Evolutionary conservation across 164 flowering plant genomes (phyloP), one percentile per base, ranked within the genome.

Genomic region (Sedum album): DNA sequence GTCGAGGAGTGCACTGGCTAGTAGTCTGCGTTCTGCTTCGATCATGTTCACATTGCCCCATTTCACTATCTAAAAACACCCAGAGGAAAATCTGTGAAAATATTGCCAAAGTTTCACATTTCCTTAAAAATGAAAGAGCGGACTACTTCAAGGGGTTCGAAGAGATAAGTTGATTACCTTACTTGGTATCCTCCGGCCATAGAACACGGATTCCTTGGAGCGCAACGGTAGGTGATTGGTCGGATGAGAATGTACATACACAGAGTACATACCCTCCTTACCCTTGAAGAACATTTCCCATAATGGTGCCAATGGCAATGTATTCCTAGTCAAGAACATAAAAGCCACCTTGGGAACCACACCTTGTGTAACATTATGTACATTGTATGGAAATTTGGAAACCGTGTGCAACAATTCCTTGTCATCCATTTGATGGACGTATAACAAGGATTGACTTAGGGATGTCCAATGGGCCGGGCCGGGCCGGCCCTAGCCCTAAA

Each of bases 1-100:
- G 41, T 62, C 41, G 9, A 62, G 66, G 1, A 62, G 11, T 2
- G 39, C 66, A 17, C 39, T 62, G 66, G 66, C 66, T 10, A 62
- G 66, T 31, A 62, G 39, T 15, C 66, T 39, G 2, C 66, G 66
- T 20, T 62, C 66, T 36, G 66, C 39, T 62, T 62, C 66, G 9
- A 62, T 62, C 66, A 62, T 62, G 36, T 62, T 31, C 66, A 62
- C 66, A 7, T 30, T 26, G 36, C 66, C 66, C 66, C 66, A 62
- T 28, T 62, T 36, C 23, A 62, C 66, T 30, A 6, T 39, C 41
- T 62, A 36, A 9, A 41, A 44, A 44, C 48, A 44, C 0, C 48
- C 48, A 44, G 4, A 11, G 2, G 20, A 44, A 14, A 17, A 44
- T 13, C 15, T 35, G 38, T 35, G 5, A 35, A 35, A 7, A 35